phyloP scores from a whole-genome alignment of 768 basidiomycete species.

The Russula lepida region DNA sequence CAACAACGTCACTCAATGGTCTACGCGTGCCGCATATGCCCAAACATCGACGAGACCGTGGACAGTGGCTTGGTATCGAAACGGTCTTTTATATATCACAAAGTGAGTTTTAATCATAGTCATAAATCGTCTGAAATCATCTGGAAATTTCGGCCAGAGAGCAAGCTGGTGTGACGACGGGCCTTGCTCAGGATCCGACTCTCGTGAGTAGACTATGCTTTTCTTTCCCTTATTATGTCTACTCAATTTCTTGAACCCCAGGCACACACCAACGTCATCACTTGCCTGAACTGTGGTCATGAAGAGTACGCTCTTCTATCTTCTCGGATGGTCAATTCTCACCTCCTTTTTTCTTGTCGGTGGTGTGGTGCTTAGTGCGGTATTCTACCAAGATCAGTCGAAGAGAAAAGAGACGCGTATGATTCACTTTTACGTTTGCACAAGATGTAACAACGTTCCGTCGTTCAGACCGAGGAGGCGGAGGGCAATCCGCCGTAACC shows the following conservation, averaged over 20 bases:
- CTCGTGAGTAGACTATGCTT: slow-evolving; percentile 40
- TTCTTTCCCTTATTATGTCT: not conserved
- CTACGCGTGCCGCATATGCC: slow-evolving; percentile 86
- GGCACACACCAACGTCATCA: slow-evolving; percentile 76
- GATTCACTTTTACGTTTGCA: slow-evolving; percentile 88
- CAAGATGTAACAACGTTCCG: slow-evolving; percentile 70
- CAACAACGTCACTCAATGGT: slow-evolving; percentile 76
- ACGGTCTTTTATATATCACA: slow-evolving; percentile 88
- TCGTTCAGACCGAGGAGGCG: slow-evolving; percentile 33
- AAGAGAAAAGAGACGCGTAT: slow-evolving; percentile 93
- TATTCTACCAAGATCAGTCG: slow-evolving; percentile 95
- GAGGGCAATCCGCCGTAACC: slow-evolving; percentile 19
- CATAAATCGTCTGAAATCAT: not conserved
- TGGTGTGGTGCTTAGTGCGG: slow-evolving; percentile 66
- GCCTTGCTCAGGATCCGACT: slow-evolving; percentile 84
- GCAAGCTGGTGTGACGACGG: slow-evolving; percentile 84
- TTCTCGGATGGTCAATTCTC: not conserved
- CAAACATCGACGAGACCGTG: slow-evolving; percentile 67
- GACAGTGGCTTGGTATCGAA: slow-evolving; percentile 90
- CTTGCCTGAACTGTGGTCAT: slow-evolving; percentile 74
- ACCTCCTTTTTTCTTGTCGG: slow-evolving; percentile 1
- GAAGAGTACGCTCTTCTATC: slow-evolving; percentile 48
- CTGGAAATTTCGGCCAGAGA: slow-evolving; percentile 46
- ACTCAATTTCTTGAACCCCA: slow-evolving; percentile 26
- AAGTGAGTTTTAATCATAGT: slow-evolving; percentile 63